Conservation (phyloP, 495 filamentous ascomycete species). For the Cladorrhinum samala region DNA sequence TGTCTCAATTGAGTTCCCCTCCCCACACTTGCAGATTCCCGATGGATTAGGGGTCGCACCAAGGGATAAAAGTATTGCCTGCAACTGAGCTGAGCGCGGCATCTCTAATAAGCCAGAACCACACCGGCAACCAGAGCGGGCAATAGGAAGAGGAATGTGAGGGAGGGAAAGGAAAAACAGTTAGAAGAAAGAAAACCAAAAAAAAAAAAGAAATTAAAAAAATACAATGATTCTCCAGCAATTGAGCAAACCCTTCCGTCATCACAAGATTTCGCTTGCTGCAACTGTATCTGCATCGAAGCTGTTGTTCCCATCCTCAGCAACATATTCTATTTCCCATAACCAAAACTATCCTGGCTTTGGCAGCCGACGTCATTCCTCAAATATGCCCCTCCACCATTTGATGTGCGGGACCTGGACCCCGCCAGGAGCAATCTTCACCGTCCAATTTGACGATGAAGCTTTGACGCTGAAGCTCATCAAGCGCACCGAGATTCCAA, state of each 20-base stretch:
- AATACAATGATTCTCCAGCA: not conserved
- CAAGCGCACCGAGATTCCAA: slow-evolving; percentile 71
- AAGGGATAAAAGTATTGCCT: slow-evolving; percentile 1
- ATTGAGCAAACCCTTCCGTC: slow-evolving; percentile 1
- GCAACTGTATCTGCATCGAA: not conserved
- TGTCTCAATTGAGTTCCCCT: not conserved
- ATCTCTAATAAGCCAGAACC: too few relatives aligned
- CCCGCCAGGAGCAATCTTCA: slow-evolving; percentile 78
- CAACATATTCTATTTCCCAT: not conserved
- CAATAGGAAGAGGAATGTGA: not conserved
- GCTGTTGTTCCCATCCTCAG: not conserved
- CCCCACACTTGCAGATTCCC: not conserved
- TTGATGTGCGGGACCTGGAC: slow-evolving; percentile 84
- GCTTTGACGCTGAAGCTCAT: slow-evolving; percentile 60
- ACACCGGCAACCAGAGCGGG: not conserved
- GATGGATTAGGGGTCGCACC: not conserved
- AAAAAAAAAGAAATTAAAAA: not conserved
- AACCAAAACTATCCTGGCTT: not conserved
- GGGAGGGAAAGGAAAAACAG: not conserved
- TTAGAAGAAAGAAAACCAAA: not conserved
- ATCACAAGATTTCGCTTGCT: slow-evolving; percentile 1
- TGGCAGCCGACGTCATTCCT: slow-evolving; percentile 18
- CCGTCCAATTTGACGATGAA: slow-evolving; percentile 76
- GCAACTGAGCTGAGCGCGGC: not conserved
- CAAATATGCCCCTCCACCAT: slow-evolving; percentile 62